Evolutionary conservation across 2,329 filamentous ascomycete genomes (phyloP).

Genomic region (Aureobasidium vineae): DNA sequence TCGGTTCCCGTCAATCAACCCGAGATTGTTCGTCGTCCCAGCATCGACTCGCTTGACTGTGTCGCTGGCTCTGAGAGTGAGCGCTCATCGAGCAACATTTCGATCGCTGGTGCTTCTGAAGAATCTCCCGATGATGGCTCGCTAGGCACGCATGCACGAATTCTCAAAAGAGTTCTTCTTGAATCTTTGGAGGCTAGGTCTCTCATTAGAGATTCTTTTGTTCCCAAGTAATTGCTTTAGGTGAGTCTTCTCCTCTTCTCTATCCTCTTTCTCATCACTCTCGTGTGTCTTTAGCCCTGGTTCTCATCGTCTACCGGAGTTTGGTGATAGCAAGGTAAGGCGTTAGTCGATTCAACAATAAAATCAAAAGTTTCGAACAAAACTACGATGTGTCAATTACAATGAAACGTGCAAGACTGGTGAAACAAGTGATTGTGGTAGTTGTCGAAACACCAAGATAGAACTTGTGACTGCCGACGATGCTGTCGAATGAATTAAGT

Average conservation of each 20-base stretch:
- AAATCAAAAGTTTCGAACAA: not conserved
- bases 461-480: not conserved
- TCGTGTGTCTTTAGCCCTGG: no score
- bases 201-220: conserved; percentile 1
- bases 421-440: not conserved
- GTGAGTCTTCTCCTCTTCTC: not conserved
- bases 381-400: not conserved
- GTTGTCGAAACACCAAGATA: not conserved
- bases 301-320: not conserved
- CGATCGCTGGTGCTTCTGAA: not conserved
- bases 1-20: not conserved
- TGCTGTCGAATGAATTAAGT: not conserved
- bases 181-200: not conserved
- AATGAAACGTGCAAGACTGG: not conserved
- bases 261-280: not conserved
- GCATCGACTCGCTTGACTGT: not conserved
- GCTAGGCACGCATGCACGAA: not conserved
- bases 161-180: not conserved
- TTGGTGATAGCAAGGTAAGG: not conserved
- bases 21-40: not conserved
- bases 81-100: not conserved
- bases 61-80: not conserved
- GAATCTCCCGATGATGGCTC: not conserved
- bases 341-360: not conserved
- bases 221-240: not conserved